Evolutionary conservation across 495 filamentous ascomycete genomes (phyloP).

Genomic region (Aspergillus affinis): DNA sequence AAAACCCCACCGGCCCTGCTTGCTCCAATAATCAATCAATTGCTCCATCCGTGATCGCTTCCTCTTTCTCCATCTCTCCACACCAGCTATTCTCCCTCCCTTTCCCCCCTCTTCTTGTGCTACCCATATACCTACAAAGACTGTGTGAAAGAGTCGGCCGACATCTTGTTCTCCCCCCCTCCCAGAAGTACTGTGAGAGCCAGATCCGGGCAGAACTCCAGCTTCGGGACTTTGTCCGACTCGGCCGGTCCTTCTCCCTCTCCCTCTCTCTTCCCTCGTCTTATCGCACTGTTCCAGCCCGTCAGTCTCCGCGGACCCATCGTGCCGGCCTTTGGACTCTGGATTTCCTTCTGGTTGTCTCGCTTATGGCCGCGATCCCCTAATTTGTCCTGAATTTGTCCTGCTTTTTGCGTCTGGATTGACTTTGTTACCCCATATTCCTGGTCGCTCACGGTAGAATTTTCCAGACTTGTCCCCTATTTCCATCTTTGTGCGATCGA

Average conservation of each 20-base stretch:
- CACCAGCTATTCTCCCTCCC: neutral
- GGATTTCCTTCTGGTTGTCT: constrained; percentile 15
- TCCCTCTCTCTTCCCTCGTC: constrained; percentile 6
- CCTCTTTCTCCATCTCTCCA: constrained; percentile 1
- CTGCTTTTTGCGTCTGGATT: constrained; percentile 6
- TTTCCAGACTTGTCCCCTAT: constrained; percentile 17
- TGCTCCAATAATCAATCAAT: neutral
- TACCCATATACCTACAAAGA: neutral
- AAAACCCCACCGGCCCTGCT: neutral
- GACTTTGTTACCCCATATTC: neutral
- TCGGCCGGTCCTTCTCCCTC: constrained; percentile 4
- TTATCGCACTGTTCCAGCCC: constrained; percentile 21
- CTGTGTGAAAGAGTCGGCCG: neutral
- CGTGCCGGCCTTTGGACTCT: constrained; percentile 7
- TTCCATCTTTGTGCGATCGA: constrained; percentile 18
- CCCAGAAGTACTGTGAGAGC: constrained; percentile 3
- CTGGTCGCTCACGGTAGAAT: constrained; percentile 17
- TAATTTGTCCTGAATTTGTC: constrained; percentile 14
- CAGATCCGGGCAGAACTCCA: constrained; percentile 7
- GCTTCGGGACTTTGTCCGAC: neutral
- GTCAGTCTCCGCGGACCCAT: constrained; percentile 22
- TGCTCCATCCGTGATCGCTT: neutral
- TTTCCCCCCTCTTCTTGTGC: neutral
- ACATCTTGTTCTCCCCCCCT: neutral
- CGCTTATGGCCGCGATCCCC: constrained; percentile 26